Base-by-base conservation (phyloP, 106 monocot species). In the Apostasia shenzhenica region DNA sequence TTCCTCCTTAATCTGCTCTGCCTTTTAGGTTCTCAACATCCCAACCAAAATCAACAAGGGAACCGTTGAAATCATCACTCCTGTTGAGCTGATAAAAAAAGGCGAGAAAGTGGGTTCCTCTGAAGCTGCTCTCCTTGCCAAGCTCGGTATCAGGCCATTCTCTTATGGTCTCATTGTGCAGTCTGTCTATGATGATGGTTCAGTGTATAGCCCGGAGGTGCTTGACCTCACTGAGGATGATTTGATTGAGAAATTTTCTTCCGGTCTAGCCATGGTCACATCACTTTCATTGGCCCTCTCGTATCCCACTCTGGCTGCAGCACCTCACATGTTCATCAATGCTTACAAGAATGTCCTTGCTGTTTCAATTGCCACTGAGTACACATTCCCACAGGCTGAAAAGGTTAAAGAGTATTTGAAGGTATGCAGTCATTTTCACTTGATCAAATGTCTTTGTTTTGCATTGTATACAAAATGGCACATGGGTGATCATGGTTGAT, bases 31-130 rank as follows among this genome's bases (percentile, higher is more conserved):
- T 2, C 90, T 94, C 26, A 94, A 94, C 68, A 94, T 91, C 59
- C 94, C 91, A 4, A 94, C 94, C 54, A 91, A 94, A 79, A 94
- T 94, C 63, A 94, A 91, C 90, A 94, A 94, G 72, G 94, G 94
- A 40, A 91, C 94, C 6, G 91, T 94, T n/a, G 94, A 94, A 73
- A 94, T 94, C 41, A 91, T 91, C 61, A 94, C 91, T n/a, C 94
- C 91, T 1, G 91, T 94, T 42, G 91, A 94, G 68, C 91, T 94
- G 67, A 94, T 94, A 46, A 91, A 63, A 77, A 87, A 87, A 44
- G 94, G 94, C 6, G 94, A 94, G 0, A 94, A 94, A 57, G 94
- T 94, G 10, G 94, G 94, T 3, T 94, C 94, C 45, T 94, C 94
- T 1, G 94, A 94, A 75, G 85, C 94, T 38, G 94, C 94, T 0